phyloP scores from a whole-genome alignment of 1,284 basidiomycete genomes.

The Cryptococcus sp. region DNA sequence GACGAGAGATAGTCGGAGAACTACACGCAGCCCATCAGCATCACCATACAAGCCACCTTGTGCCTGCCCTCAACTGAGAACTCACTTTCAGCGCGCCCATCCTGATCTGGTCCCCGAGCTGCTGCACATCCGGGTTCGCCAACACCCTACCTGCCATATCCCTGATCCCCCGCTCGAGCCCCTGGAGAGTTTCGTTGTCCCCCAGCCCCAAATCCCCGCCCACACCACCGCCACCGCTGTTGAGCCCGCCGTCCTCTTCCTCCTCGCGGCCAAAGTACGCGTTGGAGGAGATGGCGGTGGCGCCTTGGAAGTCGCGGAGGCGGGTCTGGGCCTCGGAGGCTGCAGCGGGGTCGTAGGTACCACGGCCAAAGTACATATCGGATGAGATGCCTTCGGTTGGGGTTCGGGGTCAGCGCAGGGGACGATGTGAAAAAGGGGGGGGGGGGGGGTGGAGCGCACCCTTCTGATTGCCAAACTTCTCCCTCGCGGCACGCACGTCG shows the following conservation, averaged over 20 bases:
- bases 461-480: slow-evolving; percentile 89
- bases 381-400: slow-evolving; percentile 74
- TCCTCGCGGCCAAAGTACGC: slow-evolving; percentile 94
- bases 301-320: slow-evolving; percentile 81
- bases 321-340: slow-evolving; percentile 75
- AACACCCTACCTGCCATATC: slow-evolving; percentile 75
- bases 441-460: slow-evolving; percentile 39
- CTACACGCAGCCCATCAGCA: neutral
- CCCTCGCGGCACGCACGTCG: slow-evolving; percentile 69
- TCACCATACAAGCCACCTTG: neutral
- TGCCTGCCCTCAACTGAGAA: slow-evolving; percentile 6
- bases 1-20: slow-evolving; percentile 16
- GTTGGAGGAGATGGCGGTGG: slow-evolving; percentile 89
- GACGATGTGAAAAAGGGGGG: neutral
- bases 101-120: slow-evolving; percentile 76
- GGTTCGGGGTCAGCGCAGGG: neutral
- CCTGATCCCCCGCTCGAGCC: slow-evolving; percentile 70
- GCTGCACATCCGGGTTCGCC: slow-evolving; percentile 87
- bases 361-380: slow-evolving; percentile 95
- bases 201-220: slow-evolving; percentile 56
- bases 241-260: slow-evolving; percentile 58
- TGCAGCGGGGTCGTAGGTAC: slow-evolving; percentile 74
- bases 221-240: slow-evolving; percentile 43
- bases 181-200: slow-evolving; percentile 62
- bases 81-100: slow-evolving; percentile 79